Base-by-base conservation (phyloP, 345 rosid species). In the Salix purpurea region DNA sequence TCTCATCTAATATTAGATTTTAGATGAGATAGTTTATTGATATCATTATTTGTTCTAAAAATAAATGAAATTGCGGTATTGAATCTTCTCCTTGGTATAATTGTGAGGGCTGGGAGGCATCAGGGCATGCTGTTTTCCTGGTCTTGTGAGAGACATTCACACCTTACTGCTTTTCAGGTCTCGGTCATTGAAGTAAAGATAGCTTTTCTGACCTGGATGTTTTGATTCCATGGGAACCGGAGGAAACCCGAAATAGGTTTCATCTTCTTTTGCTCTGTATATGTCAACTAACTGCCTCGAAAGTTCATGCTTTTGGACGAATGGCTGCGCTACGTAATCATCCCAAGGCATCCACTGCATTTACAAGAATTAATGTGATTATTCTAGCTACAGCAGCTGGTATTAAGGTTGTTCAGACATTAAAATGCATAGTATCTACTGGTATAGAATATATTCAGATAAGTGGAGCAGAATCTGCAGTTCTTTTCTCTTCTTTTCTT, bases 281-380 rank as follows among this genome's bases (percentile, higher is more conserved):
- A 85, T 44, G 19, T 77, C 81, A 28, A 74, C 28, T 0, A 80
- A 75, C 74, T 70, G 79, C 85, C 73, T 80, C 28, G 73, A 6
- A 23, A 79, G 66, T 70, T 85, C 85, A 21, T 70, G 67, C 5
- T 79, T 71, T 50, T 79, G 81, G 75, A 77, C 79, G 14, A 44
- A 86, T 68, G 88, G 83, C 52, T 83, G 88, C 0, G 84, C 83
- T 21, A 48, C 42, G 21, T 80, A 88, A 73, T 86, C 91, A 58
- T 86, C 86, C 70, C 82, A 77, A 19, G 91, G 91, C 97, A 91
- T 91, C 94, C 96, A 93, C 97, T 93, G 89, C 75, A 81, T 39
- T 65, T 52, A 76, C 34, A 71, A 74, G 69, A 42, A 79, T 75
- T 40, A 65, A 83, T 65, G 76, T 34, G n/a, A 71, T 3, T 44